Base-by-base conservation (phyloP, 495 filamentous ascomycete genomes). In the Penicillium argentinense region DNA sequence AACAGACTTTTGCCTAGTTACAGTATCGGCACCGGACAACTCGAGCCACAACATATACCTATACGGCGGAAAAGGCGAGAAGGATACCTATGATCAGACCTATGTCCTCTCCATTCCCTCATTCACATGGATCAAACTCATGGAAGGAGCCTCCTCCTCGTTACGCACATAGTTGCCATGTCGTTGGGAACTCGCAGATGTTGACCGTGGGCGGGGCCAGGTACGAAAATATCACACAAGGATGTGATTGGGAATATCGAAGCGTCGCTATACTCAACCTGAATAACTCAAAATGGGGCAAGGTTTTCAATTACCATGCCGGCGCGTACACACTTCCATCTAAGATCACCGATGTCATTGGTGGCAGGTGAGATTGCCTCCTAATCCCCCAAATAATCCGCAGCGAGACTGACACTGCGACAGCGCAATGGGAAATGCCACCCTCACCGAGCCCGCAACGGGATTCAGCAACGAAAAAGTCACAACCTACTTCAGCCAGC, bases 181-280 rank as follows among this genome's bases (percentile, higher is more conserved):
- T 61, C 16, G 62, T 59, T 12, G 64, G 57, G 2, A 53, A 54
- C 27, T 53, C 62, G 1, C 70, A 68, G 18, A 63, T 74, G 62
- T 43, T 75, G 9, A 70, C 69, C 3, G 64, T 75, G 17, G 72
- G 72, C 23, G 71, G 71, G 11, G 50, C 49, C 12, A 16, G 30
- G 9, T 26, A 41, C 11, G n/a, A 38, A 0, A 54, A 59, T 23
- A 37, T 51, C 4, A 49, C 39, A 12, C 39, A 56, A 4, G 41
- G 40, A 9, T 74, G 67, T 46, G 71, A 74, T 45, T 72, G 69
- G 69, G 64, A 72, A 32, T 27, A 24, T 19, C 63, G 49, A 46
- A 57, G 63, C 6, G 53, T 74, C 13, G 65, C 62, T n/a, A 51
- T 74, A 7, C 42, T 62, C 23, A 63, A 72, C 38, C 32, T 74